Evolutionary conservation across 2,329 filamentous ascomycete species (phyloP), one percentile per base, ranked within the genome.

Genomic region (Penicillium sp.): DNA sequence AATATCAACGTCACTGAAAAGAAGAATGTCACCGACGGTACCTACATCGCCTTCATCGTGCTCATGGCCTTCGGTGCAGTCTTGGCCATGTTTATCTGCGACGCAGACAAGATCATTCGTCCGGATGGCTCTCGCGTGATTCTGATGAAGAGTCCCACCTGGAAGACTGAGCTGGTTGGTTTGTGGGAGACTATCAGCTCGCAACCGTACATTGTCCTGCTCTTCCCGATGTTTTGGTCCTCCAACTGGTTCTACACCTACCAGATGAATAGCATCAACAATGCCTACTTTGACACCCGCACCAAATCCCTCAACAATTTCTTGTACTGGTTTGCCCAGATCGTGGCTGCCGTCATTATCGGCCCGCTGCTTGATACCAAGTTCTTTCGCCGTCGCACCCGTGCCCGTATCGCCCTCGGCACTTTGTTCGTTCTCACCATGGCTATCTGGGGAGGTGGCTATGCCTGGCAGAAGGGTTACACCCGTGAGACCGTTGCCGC

Each of bases 121-220:
- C 77, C 82, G 23, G 90, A 96, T 69, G 90, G 90, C 56, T 88
- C 88, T 56, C 81, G 84, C 54, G 85, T 95, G 68, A 90, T 95
- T 61, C 74, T 92, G 58, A 94, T 92, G 88, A 92, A 93, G 79
- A 87, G 93, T 73, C 91, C 91, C 2, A 89, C 87, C 53, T 94
- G 89, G 89, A 83, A 83, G 68, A 86, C 87, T 5, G 91, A 96
- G 76, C 72, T 95, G 58, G 59, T 82, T 20, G 90, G 91, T 46
- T 83, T 96, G 2, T 87, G 81, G 73, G 81, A 92, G 69, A 90
- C 88, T 0, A 74, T 95, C 57, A 75, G 77, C 47, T 79, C 79
- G n/a, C 88, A 93, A 61, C 84, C 85, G 3, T 92, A 85, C 75
- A 86, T 92, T 65, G 56, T 92, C 53, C 75, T 87, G 20, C 81